Conservation (phyloP, 495 filamentous ascomycete species). For the Sporormia fimetaria region DNA sequence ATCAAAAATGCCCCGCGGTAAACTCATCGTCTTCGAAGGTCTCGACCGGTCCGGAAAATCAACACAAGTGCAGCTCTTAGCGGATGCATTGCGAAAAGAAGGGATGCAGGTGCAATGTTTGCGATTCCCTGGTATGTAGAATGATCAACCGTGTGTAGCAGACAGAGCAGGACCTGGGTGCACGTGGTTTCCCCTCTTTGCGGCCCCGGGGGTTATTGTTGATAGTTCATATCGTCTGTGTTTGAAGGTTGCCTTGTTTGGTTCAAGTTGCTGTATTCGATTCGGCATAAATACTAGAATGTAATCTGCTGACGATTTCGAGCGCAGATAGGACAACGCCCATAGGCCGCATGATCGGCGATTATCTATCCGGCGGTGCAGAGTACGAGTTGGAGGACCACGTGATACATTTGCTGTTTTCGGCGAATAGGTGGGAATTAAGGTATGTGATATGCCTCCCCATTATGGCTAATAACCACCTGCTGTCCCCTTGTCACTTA, state of each 20-base stretch:
- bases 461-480: too few relatives aligned
- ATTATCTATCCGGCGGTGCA: slow-evolving; percentile 69
- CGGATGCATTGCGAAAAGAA: slow-evolving; percentile 46
- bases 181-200: too few relatives aligned
- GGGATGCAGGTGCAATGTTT: slow-evolving; percentile 60
- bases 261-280: too few relatives aligned
- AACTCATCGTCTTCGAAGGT: slow-evolving; percentile 80
- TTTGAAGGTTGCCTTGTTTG: too few relatives aligned
- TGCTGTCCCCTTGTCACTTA: not conserved
- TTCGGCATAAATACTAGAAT: too few relatives aligned
- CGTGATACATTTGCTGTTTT: slow-evolving; percentile 88
- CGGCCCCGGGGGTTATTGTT: too few relatives aligned
- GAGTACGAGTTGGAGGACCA: slow-evolving; percentile 75
- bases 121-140: slow-evolving; percentile 69
- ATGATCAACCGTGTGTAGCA: not conserved
- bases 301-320: slow-evolving; percentile 2
- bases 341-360: slow-evolving; percentile 84
- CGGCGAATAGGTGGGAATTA: slow-evolving; percentile 89
- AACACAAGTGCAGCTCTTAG: slow-evolving; percentile 73
- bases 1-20: slow-evolving; percentile 24
- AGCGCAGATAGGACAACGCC: slow-evolving; percentile 70
- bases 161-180: not conserved
- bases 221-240: too few relatives aligned
- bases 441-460: slow-evolving; percentile 37
- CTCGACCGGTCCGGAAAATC: slow-evolving; percentile 93